Evolutionary conservation across 2,329 filamentous ascomycete genomes (phyloP).

Genomic region (Trichoderma koningii): DNA sequence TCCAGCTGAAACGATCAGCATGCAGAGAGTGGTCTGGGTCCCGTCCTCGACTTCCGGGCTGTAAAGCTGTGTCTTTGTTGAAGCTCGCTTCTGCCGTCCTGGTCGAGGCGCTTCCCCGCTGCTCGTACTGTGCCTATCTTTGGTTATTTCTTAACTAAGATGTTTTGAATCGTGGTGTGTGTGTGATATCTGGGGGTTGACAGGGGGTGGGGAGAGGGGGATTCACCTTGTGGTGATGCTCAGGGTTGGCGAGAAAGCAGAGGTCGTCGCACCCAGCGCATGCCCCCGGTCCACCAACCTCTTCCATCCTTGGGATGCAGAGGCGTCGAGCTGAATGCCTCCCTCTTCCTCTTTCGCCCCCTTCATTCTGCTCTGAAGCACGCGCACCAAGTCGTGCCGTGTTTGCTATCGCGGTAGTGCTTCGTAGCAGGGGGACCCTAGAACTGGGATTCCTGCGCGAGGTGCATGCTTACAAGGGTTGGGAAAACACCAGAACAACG

Average conservation of each 20-base stretch:
- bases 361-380: not conserved
- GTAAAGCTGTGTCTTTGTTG: not conserved
- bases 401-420: not conserved
- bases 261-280: not conserved
- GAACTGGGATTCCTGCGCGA: constrained; percentile 4
- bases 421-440: not conserved
- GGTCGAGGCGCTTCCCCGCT: not conserved
- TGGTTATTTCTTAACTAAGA: not conserved
- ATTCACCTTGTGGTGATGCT: not conserved
- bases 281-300: not conserved
- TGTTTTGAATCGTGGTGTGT: constrained; percentile 6
- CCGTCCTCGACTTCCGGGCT: not conserved
- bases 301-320: not conserved
- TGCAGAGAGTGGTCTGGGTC: constrained; percentile 16
- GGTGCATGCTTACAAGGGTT: constrained; percentile 12
- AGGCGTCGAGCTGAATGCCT: not conserved
- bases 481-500: not conserved
- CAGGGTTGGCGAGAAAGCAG: constrained; percentile 3
- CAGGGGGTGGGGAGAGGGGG: not conserved
- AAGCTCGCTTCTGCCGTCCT: not conserved
- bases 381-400: not conserved
- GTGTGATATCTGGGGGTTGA: constrained; percentile 2
- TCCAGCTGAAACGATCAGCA: constrained; percentile 20
- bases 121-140: constrained; percentile 15
- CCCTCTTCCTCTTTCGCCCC: constrained; percentile 1